These are phyloP conservation scores for Castanospermum australe DNA, from an alignment of 306 rosid species.

Conservation along the genomic window DNA sequence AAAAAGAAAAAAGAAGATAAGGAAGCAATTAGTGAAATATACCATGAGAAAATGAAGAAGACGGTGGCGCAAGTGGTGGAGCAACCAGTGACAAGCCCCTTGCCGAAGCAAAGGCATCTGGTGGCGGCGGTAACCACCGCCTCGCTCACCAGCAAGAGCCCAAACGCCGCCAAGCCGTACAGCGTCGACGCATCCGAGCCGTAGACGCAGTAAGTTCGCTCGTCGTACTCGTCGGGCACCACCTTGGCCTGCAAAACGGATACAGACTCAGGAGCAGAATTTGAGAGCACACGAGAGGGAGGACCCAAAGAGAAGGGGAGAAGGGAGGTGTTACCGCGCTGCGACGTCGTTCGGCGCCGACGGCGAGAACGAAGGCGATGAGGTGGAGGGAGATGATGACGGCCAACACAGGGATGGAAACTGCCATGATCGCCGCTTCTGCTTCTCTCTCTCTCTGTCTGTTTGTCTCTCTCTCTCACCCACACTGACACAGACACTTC, in stretches of 20 bases:
- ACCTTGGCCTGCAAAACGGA: conserved; percentile 57
- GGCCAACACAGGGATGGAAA: conserved; percentile 57
- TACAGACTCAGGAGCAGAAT: neutral
- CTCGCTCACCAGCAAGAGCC: conserved; percentile 67
- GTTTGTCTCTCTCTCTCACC: no score
- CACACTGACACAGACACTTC: no score
- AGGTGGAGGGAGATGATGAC: conserved; percentile 67
- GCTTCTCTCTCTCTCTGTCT: neutral
- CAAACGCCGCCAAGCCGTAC: conserved; percentile 78
- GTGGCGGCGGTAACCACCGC: conserved; percentile 67
- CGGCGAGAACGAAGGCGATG: conserved; percentile 82
- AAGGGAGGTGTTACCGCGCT: conserved; percentile 43
- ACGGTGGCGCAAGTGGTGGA: conserved; percentile 61
- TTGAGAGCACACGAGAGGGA: no score
- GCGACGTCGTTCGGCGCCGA: conserved; percentile 95
- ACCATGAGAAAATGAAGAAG: conserved; percentile 86
- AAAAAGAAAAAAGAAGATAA: no score
- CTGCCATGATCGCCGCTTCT: conserved; percentile 58
- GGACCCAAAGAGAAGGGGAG: neutral
- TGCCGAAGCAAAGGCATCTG: conserved; percentile 89
- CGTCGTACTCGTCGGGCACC: conserved; percentile 77
- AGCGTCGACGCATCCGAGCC: conserved; percentile 84
- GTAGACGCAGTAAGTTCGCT: conserved; percentile 62
- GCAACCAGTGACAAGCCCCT: conserved; percentile 70
- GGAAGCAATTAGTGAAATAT: neutral